Conservation (phyloP, 441 rosid genomes). For the Bruguiera hainesii region DNA sequence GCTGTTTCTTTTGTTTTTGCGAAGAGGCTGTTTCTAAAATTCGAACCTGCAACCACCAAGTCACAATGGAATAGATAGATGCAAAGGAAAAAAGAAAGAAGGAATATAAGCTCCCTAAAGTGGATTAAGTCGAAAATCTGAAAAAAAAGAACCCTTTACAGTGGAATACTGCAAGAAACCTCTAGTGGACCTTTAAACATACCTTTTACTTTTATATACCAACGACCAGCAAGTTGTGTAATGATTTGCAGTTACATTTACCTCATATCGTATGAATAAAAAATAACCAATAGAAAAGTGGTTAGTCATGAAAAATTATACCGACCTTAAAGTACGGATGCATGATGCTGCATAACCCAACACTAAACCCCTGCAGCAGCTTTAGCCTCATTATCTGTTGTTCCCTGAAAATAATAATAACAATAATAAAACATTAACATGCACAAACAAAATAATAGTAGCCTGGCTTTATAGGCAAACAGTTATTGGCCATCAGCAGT, state of each 20-base stretch:
- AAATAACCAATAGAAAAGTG: neutral
- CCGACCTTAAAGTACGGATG: slow-evolving; percentile 30
- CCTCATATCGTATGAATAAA: neutral
- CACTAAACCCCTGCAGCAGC: slow-evolving; percentile 55
- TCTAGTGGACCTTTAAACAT: neutral
- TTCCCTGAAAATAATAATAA: slow-evolving; percentile 43
- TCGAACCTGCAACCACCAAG: no score
- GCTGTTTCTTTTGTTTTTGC: neutral
- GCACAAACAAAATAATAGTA: neutral
- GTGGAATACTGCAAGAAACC: neutral
- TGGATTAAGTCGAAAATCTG: no score
- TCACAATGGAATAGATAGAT: no score
- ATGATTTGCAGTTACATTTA: neutral
- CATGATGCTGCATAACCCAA: slow-evolving; percentile 6
- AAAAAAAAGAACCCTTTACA: no score
- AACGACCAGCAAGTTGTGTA: neutral
- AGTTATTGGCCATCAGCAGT: neutral
- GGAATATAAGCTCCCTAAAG: neutral
- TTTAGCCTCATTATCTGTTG: slow-evolving; percentile 45
- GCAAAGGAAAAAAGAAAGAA: neutral
- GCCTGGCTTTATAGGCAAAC: neutral
- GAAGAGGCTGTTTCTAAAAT: neutral
- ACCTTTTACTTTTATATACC: neutral
- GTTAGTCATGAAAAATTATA: slow-evolving; percentile 5
- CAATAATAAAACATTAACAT: neutral